Evolutionary conservation across 805 yeast species (phyloP).

Genomic region (Candida loeiensis): DNA sequence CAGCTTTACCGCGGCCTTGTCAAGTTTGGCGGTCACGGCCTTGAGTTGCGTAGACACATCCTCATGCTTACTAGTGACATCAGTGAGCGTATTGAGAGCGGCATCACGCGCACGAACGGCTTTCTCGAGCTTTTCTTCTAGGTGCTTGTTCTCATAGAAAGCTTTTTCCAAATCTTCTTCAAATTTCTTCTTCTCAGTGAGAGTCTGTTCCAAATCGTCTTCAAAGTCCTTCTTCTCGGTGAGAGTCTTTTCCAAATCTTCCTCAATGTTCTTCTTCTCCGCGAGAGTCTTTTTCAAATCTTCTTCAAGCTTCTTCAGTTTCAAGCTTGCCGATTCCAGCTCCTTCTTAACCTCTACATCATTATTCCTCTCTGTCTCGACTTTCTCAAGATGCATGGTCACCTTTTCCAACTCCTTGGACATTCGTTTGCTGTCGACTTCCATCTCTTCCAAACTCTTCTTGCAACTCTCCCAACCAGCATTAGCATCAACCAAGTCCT

Average conservation of each 20-base stretch:
- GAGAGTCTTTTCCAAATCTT: background rate
- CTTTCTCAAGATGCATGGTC: background rate
- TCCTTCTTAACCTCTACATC: background rate
- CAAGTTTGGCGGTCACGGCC: too few relatives aligned
- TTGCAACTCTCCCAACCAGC: too few relatives aligned
- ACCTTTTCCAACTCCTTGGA: constrained; percentile 1
- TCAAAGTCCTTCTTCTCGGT: too few relatives aligned
- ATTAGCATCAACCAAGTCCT: too few relatives aligned
- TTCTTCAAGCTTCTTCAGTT: background rate
- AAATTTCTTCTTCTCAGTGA: background rate
- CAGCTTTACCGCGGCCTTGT: too few relatives aligned
- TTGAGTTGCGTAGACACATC: too few relatives aligned
- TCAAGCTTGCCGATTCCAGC: background rate
- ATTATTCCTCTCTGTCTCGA: background rate
- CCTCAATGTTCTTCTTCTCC: background rate
- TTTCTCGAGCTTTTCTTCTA: background rate
- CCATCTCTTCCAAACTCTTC: too few relatives aligned
- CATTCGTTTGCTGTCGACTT: too few relatives aligned
- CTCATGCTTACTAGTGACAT: too few relatives aligned
- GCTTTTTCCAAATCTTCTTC: background rate
- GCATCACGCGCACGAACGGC: too few relatives aligned
- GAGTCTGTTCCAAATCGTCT: background rate
- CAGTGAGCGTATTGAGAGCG: too few relatives aligned
- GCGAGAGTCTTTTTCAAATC: background rate
- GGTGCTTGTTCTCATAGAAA: background rate